These are phyloP conservation scores for Cyphellophora europaea DNA, from an alignment of 2,329 filamentous ascomycete genomes.

Conservation along the genomic window DNA sequence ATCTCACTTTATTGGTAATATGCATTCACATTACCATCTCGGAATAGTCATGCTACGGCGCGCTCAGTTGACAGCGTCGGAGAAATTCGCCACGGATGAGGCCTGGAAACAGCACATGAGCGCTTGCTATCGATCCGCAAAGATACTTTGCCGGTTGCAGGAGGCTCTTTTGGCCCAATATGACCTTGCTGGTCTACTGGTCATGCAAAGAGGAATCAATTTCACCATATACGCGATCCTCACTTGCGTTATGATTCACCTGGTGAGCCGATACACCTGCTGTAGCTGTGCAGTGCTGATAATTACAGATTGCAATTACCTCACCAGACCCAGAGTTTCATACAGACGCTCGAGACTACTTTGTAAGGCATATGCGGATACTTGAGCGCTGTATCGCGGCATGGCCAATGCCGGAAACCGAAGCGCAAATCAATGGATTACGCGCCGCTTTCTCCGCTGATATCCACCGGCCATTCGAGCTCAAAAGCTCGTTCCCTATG, in stretches of 20 bases:
- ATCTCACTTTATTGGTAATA: slow-evolving; percentile 78
- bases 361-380: slow-evolving; percentile 87
- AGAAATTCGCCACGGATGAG: slow-evolving; percentile 59
- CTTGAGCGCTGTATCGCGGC: slow-evolving; percentile 73
- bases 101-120: slow-evolving; percentile 84
- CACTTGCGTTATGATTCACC: slow-evolving; percentile 83
- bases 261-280: slow-evolving; percentile 53
- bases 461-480: slow-evolving; percentile 70
- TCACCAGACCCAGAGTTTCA: slow-evolving; percentile 87
- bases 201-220: slow-evolving; percentile 89
- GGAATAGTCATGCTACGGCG: slow-evolving; percentile 79
- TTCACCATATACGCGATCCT: slow-evolving; percentile 90
- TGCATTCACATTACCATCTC: slow-evolving; percentile 83
- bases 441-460: slow-evolving; percentile 88
- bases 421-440: slow-evolving; percentile 80
- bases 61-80: slow-evolving; percentile 71
- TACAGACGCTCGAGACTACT: slow-evolving; percentile 75
- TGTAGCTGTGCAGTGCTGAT: slow-evolving; percentile 14
- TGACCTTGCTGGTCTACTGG: slow-evolving; percentile 70
- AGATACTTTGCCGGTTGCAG: slow-evolving; percentile 74
- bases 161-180: slow-evolving; percentile 71
- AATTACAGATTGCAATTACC: slow-evolving; percentile 69
- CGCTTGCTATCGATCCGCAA: slow-evolving; percentile 75
- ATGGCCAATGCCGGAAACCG: slow-evolving; percentile 84
- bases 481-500: slow-evolving; percentile 81